These are phyloP conservation scores for Brachypodium distachyon DNA, from an alignment of 202 grass and related monocot genomes.

Conservation along the genomic window DNA sequence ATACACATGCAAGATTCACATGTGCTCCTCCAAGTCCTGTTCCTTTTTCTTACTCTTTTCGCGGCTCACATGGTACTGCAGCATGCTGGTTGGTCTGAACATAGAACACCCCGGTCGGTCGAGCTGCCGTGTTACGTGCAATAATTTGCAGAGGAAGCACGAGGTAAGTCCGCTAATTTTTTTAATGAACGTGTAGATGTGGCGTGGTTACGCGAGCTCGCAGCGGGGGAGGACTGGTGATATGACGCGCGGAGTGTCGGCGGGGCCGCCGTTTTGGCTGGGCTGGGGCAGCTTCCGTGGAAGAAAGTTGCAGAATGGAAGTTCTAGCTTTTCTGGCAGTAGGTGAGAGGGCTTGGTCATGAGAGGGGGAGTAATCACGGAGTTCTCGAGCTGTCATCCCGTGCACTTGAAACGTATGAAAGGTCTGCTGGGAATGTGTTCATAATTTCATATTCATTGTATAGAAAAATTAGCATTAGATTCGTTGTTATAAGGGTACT, in stretches of 20 bases:
- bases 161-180: background rate
- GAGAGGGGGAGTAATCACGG: background rate
- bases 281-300: background rate
- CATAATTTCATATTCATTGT: no score
- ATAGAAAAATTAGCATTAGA: no score
- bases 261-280: background rate
- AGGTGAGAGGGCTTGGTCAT: background rate
- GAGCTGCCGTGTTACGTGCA: no score
- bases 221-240: background rate
- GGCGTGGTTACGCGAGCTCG: conserved; percentile 4
- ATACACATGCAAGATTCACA: background rate
- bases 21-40: background rate
- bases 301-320: background rate
- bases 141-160: background rate
- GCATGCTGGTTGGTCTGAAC: conserved; percentile 7
- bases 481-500: no score
- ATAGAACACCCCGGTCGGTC: no score
- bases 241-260: conserved; percentile 11
- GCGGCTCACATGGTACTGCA: background rate
- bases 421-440: no score
- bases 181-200: background rate
- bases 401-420: no score
- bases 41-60: background rate
- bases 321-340: background rate
- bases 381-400: conserved; percentile 24